phyloP scores from a whole-genome alignment of 352 stramenopile genomes.

The Phytophthora hybrid region DNA sequence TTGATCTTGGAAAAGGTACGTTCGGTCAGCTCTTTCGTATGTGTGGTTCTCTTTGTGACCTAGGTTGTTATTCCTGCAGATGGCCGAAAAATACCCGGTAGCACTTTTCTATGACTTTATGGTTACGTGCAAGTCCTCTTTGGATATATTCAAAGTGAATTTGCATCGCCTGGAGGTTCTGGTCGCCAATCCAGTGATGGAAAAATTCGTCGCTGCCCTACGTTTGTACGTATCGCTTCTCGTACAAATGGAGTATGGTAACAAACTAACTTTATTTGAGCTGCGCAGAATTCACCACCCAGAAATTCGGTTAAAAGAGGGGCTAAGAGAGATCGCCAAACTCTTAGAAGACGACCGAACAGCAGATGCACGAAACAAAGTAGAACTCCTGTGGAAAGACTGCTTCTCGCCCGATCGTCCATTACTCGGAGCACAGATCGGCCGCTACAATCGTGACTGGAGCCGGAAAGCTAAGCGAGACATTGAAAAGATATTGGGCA shows the following conservation, averaged over 20 bases:
- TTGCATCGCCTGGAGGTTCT: conserved; percentile 58
- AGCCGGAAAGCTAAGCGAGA: conserved; percentile 56
- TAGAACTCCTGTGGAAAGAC: conserved; percentile 62
- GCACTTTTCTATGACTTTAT: conserved; percentile 89
- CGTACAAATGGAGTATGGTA: neutral
- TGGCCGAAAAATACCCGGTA: conserved; percentile 74
- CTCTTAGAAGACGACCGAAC: conserved; percentile 64
- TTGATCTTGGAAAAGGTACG: conserved; percentile 78
- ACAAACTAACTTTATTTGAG: conserved; percentile 21
- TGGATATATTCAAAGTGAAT: conserved; percentile 51
- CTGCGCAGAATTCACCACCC: conserved; percentile 76
- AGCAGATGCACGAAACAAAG: conserved; percentile 38
- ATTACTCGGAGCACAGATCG: conserved; percentile 66
- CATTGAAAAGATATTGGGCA: conserved; percentile 80
- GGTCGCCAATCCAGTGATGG: conserved; percentile 75
- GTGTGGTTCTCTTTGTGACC: conserved; percentile 10
- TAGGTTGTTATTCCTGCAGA: conserved; percentile 43
- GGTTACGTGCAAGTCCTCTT: conserved; percentile 57
- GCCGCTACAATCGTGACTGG: conserved; percentile 85
- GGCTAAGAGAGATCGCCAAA: conserved; percentile 68
- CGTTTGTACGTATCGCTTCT: conserved; percentile 57
- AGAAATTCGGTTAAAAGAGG: conserved; percentile 84
- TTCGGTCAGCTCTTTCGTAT: neutral
- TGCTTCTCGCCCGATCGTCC: conserved; percentile 66
- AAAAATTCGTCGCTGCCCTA: conserved; percentile 84